Conservation (phyloP, 345 rosid genomes). For the Gossypioides kirkii region DNA sequence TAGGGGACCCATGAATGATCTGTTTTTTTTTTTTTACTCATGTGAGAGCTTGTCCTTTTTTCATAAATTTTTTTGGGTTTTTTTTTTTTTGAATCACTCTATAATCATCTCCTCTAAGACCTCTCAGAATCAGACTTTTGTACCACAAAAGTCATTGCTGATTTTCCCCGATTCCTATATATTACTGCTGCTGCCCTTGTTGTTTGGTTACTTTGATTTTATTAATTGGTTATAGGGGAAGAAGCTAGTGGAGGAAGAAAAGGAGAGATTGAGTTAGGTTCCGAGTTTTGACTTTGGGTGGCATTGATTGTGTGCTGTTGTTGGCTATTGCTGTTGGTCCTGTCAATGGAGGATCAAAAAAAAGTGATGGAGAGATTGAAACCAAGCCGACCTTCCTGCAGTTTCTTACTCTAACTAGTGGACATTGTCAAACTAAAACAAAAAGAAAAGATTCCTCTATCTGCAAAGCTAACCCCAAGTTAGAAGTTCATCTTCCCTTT, state of each 20-base stretch:
- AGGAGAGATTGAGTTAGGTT: constrained; percentile 31
- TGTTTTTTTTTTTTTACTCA: constrained; percentile 45
- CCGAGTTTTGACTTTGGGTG: constrained; percentile 39
- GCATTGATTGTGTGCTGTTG: constrained; percentile 21
- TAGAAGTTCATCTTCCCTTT: neutral
- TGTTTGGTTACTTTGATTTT: neutral
- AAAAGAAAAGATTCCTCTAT: neutral
- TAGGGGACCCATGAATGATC: constrained; percentile 77
- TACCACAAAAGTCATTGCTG: no score
- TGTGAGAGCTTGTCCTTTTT: constrained; percentile 82
- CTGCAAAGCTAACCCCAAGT: neutral
- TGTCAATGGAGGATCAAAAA: constrained; percentile 16
- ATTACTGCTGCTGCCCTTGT: neutral
- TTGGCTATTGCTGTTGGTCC: constrained; percentile 24
- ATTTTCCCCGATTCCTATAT: no score
- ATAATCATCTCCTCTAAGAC: constrained; percentile 22
- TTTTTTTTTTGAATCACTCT: constrained; percentile 6
- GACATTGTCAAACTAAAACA: neutral
- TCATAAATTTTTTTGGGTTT: constrained; percentile 29
- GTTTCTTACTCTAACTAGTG: neutral
- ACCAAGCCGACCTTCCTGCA: constrained; percentile 20
- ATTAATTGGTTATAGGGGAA: neutral
- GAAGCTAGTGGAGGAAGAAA: neutral
- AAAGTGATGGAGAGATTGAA: constrained; percentile 6
- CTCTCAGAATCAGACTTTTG: neutral